Evolutionary conservation across 495 filamentous ascomycete species (phyloP), one percentile per base, ranked within the genome.

Genomic region (Aspergillus saccharolyticus): DNA sequence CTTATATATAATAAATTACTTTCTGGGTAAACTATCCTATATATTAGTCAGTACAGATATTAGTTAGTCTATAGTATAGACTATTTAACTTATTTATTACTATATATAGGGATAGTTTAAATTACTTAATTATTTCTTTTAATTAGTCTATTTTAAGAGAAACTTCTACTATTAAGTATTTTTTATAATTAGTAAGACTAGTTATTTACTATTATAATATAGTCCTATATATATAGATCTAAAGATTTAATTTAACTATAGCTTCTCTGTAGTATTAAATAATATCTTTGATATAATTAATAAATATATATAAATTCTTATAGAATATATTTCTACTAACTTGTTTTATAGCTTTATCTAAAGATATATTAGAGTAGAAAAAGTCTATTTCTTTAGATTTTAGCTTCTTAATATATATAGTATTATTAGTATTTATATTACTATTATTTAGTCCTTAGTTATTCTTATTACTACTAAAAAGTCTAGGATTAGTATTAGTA

Each of bases 231-330:
- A 51, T 51, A 51, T 51, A 51, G 4, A 28, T n/a, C 16, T 51
- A 51, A 2, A 51, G 10, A 51, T 51, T 51, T 28, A 28, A 20
- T 28, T 51, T 28, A 28, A 51, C 25, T 22, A 51, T 4, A 16
- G 10, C 22, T 22, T 51, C n/a, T 4, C 24, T 25, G 14, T 51
- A 24, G 30, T 51, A 51, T 14, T 51, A 17, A 24, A 51, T 28
- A 25, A 51, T 51, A 51, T 51, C 30, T 24, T 17, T 25, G 30
- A 51, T 10, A 25, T 51, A 25, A 51, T 51, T 51, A 51, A 51
- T 51, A 51, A 51, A 51, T 22, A 51, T 51, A 22, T 22, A 8
- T 18, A 51, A 28, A 51, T 51, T 28, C 1, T 51, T 22, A 51
- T 51, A 51, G 12, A 10, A 39, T 39, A 39, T 39, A 10, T 10